Percentiles rank a stretch among this genome's conserved stretches.
Conservation (phyloP, 2,329 filamentous ascomycete species). For the Trichoderma brevicompactum region DNA sequence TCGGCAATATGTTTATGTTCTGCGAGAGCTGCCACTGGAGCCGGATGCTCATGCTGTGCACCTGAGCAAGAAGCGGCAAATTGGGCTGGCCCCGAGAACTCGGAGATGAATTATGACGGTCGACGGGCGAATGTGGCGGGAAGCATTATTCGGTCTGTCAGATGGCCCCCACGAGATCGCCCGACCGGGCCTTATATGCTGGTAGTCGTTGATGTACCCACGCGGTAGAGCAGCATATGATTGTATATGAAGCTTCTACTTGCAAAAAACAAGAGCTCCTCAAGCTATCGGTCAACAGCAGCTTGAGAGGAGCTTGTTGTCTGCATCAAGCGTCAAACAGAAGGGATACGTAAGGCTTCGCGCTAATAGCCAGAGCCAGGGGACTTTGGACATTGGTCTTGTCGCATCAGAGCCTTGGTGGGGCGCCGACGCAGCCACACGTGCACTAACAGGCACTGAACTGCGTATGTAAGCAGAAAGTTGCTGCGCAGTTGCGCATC, state of each 20-base stretch:
- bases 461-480: background rate
- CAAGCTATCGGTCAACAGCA: background rate
- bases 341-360: conserved; percentile 28
- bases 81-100: conserved; percentile 1
- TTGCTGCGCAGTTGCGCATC: background rate
- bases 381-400: background rate
- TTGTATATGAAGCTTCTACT: background rate
- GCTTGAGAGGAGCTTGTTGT: conserved; percentile 5
- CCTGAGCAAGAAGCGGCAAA: background rate
- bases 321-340: conserved; percentile 14
- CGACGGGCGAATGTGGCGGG: conserved; percentile 3
- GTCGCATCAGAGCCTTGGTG: conserved; percentile 20
- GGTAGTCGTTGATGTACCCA: background rate
- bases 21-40: conserved; percentile 31
- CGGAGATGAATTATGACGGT: conserved; percentile 6
- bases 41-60: conserved; percentile 34
- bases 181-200: background rate
- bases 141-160: conserved; percentile 23
- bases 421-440: conserved; percentile 25
- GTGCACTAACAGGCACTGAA: conserved; percentile 9
- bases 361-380: conserved; percentile 19
- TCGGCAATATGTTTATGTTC: conserved; percentile 25
- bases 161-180: background rate
- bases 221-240: background rate
- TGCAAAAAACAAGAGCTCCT: conserved; percentile 3